Percentiles rank a stretch among this genome's conserved stretches.
Evolutionary conservation across 2,329 filamentous ascomycete species (phyloP).

Genomic region (Pyrenophora seminiperda): DNA sequence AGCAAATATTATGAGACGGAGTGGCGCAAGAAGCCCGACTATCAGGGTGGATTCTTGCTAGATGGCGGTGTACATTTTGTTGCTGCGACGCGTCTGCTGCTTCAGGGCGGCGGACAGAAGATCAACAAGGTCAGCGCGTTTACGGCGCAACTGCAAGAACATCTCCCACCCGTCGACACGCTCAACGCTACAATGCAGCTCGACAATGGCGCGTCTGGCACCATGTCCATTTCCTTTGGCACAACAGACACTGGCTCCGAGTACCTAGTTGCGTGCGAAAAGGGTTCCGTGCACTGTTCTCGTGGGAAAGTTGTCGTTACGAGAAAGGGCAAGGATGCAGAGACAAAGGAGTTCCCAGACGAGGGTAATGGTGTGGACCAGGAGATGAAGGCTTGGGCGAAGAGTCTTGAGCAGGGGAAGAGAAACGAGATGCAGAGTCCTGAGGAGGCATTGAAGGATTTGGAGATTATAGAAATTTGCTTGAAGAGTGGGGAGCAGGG

Average conservation of each 20-base stretch:
- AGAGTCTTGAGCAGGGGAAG: constrained; percentile 56
- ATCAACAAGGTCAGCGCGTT: constrained; percentile 59
- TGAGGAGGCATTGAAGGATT: constrained; percentile 64
- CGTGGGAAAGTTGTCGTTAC: constrained; percentile 49
- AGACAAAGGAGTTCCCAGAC: constrained; percentile 54
- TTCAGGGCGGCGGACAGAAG: constrained; percentile 53
- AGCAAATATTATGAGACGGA: constrained; percentile 62
- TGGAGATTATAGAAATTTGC: constrained; percentile 59
- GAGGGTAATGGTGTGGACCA: constrained; percentile 61
- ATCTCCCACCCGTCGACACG: constrained; percentile 70
- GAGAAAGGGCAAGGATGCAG: constrained; percentile 32
- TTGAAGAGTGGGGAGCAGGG: constrained; percentile 50
- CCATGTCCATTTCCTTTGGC: constrained; percentile 63
- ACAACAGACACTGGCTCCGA: constrained; percentile 61
- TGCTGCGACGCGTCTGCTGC: constrained; percentile 65
- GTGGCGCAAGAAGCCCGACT: constrained; percentile 71
- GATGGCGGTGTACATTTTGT: constrained; percentile 77
- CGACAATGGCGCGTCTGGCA: constrained; percentile 61
- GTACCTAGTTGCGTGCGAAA: constrained; percentile 63
- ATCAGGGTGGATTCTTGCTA: constrained; percentile 77
- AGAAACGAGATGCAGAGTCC: constrained; percentile 59
- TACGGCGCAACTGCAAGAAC: constrained; percentile 59
- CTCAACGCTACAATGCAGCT: constrained; percentile 64
- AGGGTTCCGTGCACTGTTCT: constrained; percentile 59
- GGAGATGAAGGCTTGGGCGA: constrained; percentile 66